A percentile compares a stretch with the other conserved stretches of the same genome.
Conservation (phyloP, 2,329 filamentous ascomycete genomes). For the Chaetomiaceae sp. region DNA sequence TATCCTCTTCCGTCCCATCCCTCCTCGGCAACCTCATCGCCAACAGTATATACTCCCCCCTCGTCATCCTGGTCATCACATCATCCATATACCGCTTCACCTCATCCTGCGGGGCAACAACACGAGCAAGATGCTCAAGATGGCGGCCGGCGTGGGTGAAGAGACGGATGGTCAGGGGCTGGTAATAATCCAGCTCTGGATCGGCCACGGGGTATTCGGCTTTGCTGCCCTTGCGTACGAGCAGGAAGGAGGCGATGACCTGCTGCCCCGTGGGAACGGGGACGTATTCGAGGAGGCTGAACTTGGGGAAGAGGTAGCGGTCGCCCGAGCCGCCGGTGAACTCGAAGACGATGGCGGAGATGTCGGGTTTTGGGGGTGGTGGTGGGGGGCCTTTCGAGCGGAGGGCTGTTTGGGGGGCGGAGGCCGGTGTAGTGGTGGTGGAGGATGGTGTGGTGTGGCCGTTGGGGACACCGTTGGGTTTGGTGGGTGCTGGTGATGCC, state of each 20-base stretch:
- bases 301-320: conserved; percentile 73
- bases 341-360: conserved; percentile 65
- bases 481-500: conserved; percentile 19
- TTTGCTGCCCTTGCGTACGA: conserved; percentile 67
- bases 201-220: conserved; percentile 59
- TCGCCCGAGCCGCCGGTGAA: conserved; percentile 65
- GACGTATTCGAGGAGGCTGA: conserved; percentile 69
- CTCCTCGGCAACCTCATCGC: conserved; percentile 60
- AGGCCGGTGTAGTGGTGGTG: conserved; percentile 6
- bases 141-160: conserved; percentile 51
- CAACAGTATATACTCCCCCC: conserved; percentile 62
- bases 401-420: conserved; percentile 45
- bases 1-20: conserved; percentile 24
- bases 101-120: conserved; percentile 60
- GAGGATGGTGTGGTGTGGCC: conserved; percentile 14
- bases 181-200: conserved; percentile 65
- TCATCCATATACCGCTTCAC: conserved; percentile 65
- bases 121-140: conserved; percentile 56
- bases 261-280: conserved; percentile 49
- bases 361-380: conserved; percentile 50
- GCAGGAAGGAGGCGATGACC: conserved; percentile 70
- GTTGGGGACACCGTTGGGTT: conserved; percentile 19
- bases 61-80: conserved; percentile 64
- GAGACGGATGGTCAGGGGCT: conserved; percentile 64
- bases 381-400: conserved; percentile 57